Conservation (phyloP, 352 stramenopile species). For the Phytophthora boehmeriae region DNA sequence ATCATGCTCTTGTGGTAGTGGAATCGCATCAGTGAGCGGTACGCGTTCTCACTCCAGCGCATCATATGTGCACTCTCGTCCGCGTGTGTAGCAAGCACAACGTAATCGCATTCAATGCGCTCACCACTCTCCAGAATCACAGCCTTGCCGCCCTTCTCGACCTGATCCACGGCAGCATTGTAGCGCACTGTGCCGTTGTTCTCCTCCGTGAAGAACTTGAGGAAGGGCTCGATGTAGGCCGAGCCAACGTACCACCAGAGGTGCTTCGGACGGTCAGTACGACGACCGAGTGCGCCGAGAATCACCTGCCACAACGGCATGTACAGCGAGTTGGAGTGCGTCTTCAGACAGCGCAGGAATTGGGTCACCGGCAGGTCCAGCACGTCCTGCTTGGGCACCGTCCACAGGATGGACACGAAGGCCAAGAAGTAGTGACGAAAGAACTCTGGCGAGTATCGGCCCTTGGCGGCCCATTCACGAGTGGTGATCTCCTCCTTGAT, state of each 20-base stretch:
- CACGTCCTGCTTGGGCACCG: conserved; percentile 83
- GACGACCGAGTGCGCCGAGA: conserved; percentile 69
- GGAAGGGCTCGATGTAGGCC: conserved; percentile 83
- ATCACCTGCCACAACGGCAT: conserved; percentile 88
- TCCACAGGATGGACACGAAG: conserved; percentile 89
- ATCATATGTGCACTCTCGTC: conserved; percentile 81
- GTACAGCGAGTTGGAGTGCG: conserved; percentile 87
- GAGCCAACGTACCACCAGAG: conserved; percentile 89
- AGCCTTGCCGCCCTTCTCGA: conserved; percentile 82
- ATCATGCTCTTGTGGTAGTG: conserved; percentile 90
- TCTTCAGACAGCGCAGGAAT: conserved; percentile 89
- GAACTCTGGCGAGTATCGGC: conserved; percentile 84
- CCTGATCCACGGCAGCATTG: conserved; percentile 64
- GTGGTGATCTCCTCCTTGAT: conserved; percentile 79
- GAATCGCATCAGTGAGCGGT: conserved; percentile 79
- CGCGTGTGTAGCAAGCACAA: conserved; percentile 83
- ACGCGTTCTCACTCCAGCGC: conserved; percentile 66
- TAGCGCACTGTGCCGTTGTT: conserved; percentile 82
- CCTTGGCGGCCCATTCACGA: conserved; percentile 70
- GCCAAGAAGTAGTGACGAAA: conserved; percentile 90
- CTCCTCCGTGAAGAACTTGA: conserved; percentile 86
- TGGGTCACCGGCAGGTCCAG: conserved; percentile 82
- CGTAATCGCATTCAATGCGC: conserved; percentile 83
- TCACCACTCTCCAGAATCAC: conserved; percentile 76
- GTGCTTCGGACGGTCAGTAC: conserved; percentile 83